These are phyloP conservation scores for Exophiala mesophila DNA, from an alignment of 2,329 filamentous ascomycete genomes.

Conservation along the genomic window DNA sequence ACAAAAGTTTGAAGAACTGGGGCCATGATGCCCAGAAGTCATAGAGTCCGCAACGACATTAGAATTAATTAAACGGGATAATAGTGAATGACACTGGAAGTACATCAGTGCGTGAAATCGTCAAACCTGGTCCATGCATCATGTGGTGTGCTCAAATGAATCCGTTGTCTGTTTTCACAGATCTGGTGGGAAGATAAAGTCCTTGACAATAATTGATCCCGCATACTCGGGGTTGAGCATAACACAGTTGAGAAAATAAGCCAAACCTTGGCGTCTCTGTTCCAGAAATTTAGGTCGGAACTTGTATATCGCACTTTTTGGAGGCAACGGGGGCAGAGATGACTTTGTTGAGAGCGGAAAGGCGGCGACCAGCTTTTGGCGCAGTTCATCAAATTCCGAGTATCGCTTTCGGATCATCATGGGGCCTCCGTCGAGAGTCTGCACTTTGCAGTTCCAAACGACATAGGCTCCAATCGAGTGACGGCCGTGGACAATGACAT, in stretches of 20 bases:
- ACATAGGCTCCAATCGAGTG: slow-evolving; percentile 73
- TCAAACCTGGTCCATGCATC: no score
- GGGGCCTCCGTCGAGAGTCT: slow-evolving; percentile 66
- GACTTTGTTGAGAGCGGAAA: slow-evolving; percentile 73
- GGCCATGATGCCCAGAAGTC: slow-evolving; percentile 16
- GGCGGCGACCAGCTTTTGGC: slow-evolving; percentile 65
- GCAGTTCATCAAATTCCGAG: slow-evolving; percentile 86
- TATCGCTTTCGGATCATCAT: slow-evolving; percentile 64
- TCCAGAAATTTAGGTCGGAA: slow-evolving; percentile 84
- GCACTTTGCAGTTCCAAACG: slow-evolving; percentile 85
- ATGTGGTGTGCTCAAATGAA: no score
- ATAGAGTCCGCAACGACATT: slow-evolving; percentile 36
- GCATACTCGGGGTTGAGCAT: slow-evolving; percentile 91
- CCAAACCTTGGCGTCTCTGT: slow-evolving; percentile 71
- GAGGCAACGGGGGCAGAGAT: slow-evolving; percentile 73
- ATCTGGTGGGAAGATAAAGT: slow-evolving; percentile 65
- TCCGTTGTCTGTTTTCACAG: neutral
- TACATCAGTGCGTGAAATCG: no score
- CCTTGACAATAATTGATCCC: slow-evolving; percentile 82
- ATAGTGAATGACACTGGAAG: no score
- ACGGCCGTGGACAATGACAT: slow-evolving; percentile 54
- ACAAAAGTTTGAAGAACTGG: slow-evolving; percentile 59
- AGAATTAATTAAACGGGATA: slow-evolving; percentile 67
- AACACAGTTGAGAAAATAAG: slow-evolving; percentile 92
- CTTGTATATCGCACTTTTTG: slow-evolving; percentile 78